phyloP scores from a whole-genome alignment of 768 basidiomycete species.

The Tulasnella calospora region DNA sequence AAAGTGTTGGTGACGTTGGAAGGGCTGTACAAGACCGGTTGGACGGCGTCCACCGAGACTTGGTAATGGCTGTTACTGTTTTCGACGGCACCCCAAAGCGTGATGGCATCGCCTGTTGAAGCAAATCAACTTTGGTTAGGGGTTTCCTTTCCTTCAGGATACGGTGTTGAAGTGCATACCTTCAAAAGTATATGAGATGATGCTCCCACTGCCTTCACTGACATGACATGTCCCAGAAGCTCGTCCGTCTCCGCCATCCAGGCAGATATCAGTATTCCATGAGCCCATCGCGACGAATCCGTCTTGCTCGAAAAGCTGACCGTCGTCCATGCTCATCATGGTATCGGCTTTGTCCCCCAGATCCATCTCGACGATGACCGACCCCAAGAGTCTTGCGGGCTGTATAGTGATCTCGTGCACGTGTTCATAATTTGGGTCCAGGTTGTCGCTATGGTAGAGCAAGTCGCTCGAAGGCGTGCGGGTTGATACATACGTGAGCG shows the following conservation, averaged over 20 bases:
- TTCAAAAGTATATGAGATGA: not conserved
- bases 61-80: not conserved
- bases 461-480: not conserved
- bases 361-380: conserved; percentile 14
- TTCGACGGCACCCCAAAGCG: conserved; percentile 12
- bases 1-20: not conserved
- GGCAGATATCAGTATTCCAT: not conserved
- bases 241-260: not conserved
- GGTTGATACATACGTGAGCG: not conserved
- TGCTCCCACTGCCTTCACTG: not conserved
- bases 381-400: not conserved
- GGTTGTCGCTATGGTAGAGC: not conserved
- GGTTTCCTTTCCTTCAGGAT: not conserved
- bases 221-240: conserved; percentile 15
- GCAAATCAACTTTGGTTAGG: not conserved
- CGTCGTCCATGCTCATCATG: conserved; percentile 11
- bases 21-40: not conserved
- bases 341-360: not conserved
- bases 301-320: conserved; percentile 6
- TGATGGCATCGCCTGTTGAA: conserved; percentile 2
- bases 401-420: not conserved
- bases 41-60: conserved; percentile 12
- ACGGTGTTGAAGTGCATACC: not conserved
- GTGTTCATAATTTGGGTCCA: not conserved
- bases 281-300: not conserved